Base-by-base conservation (phyloP, 2,329 filamentous ascomycete genomes). In the Pezicula rhizophila region DNA sequence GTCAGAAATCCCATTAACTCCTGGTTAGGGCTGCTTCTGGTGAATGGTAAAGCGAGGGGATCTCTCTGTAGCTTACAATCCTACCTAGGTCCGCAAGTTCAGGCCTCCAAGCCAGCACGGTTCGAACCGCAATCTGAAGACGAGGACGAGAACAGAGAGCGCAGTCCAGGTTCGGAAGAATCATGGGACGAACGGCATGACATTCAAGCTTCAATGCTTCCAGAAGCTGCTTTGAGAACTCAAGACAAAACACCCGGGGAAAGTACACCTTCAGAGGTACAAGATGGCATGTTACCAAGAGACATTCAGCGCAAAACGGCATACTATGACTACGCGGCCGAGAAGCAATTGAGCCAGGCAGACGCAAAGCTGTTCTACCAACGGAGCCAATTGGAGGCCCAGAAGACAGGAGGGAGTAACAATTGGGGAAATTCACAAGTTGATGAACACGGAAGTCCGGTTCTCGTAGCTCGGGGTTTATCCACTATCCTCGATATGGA, bases 361-460 rank as follows among this genome's bases (percentile, higher is more conserved):
- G 93, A 99, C 66, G 89, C 92, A 51, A 97, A 96, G 68, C 78
- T 96, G 54, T 95, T 97, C 71, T 99, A 96, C 67, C 92, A 96
- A 70, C 79, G 88, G 57, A 90, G 89, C 68, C 87, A 90, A 67
- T 73, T 84, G 50, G 85, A 65, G 33, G 54, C 58, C 11, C 59
- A 64, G 25, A 63, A 58, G 50, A 57, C 60, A n/a, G 61, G 61
- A 12, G 57, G 60, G 15, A 63, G 57, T 40, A 62, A 31, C 28
- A 31, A 59, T 51, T 62, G 60, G 61, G 60, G 54, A 18, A 58
- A 56, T 46, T 60, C 59, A 8, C 60, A 62, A 48, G 51, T 52
- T 37, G 60, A 57, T 14, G 51, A 56, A 17, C 54, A 57, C n/a
- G 58, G 55, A 12, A 65, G 63, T 44, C 63, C 64, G 11, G 48